These are phyloP conservation scores for Aplosporella prunicola DNA, from an alignment of 2,329 filamentous ascomycete species.

Conservation along the genomic window DNA sequence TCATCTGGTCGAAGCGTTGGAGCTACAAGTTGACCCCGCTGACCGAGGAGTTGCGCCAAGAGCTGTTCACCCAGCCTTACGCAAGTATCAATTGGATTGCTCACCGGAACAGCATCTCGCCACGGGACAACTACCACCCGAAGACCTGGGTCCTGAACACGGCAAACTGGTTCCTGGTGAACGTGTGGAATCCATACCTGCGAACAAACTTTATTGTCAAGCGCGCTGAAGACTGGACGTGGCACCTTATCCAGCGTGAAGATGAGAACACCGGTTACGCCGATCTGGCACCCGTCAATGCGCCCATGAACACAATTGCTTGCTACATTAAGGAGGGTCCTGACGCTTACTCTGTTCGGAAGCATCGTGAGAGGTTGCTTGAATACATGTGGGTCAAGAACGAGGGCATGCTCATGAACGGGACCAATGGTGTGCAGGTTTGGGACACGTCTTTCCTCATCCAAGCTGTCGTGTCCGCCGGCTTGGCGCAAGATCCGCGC, in stretches of 20 bases:
- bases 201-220: constrained; percentile 56
- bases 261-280: constrained; percentile 87
- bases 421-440: constrained; percentile 94
- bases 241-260: constrained; percentile 78
- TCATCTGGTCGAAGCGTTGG: constrained; percentile 77
- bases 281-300: constrained; percentile 80
- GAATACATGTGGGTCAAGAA: constrained; percentile 88
- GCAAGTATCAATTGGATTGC: constrained; percentile 65
- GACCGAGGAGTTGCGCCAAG: constrained; percentile 62
- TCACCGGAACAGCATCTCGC: constrained; percentile 74
- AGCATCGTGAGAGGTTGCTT: constrained; percentile 70
- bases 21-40: constrained; percentile 65
- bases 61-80: constrained; percentile 73
- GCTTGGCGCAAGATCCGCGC: constrained; percentile 63
- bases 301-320: constrained; percentile 77
- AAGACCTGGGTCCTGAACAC: constrained; percentile 76
- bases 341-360: constrained; percentile 57
- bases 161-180: constrained; percentile 68
- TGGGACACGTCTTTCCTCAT: constrained; percentile 94
- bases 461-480: constrained; percentile 70
- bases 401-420: constrained; percentile 90
- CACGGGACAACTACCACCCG: constrained; percentile 81
- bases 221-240: constrained; percentile 70
- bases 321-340: constrained; percentile 81
- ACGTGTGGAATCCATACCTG: constrained; percentile 71